A percentile compares a stretch with the other conserved stretches of the same genome.
Evolutionary conservation across 73 alveolate genomes (phyloP).

Genomic region (Tetrahymena elliotti): DNA sequence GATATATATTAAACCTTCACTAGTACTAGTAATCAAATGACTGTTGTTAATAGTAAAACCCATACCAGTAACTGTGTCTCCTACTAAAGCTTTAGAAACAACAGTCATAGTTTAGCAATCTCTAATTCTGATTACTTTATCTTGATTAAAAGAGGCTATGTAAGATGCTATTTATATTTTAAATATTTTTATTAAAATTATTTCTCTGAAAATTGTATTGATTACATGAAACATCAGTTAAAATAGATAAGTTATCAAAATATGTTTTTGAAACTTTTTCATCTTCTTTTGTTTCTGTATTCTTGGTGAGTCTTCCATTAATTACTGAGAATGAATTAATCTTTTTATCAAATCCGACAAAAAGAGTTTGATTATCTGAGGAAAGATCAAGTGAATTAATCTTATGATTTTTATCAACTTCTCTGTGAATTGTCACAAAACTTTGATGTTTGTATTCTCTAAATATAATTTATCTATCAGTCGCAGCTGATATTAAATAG

Average conservation of each 20-base stretch:
- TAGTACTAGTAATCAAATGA: constrained; percentile 49
- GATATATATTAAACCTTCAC: constrained; percentile 64
- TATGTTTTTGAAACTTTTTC: constrained; percentile 1
- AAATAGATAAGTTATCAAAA: constrained; percentile 3
- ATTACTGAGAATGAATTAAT: constrained; percentile 6
- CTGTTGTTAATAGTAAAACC: constrained; percentile 58
- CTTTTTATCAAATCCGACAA: constrained; percentile 39
- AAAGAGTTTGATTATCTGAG: constrained; percentile 1
- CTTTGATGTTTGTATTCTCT: constrained; percentile 45
- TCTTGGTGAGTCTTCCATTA: constrained; percentile 19
- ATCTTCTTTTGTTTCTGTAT: constrained; percentile 29
- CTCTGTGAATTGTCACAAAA: constrained; percentile 21
- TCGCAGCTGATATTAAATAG: constrained; percentile 52
- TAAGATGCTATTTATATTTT: constrained; percentile 4
- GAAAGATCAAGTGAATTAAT: constrained; percentile 34
- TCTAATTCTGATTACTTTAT: constrained; percentile 34
- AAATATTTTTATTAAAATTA: background rate
- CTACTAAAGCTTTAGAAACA: constrained; percentile 38
- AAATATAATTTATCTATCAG: constrained; percentile 58
- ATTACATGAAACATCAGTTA: constrained; percentile 19
- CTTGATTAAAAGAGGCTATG: constrained; percentile 11
- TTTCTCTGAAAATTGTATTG: background rate
- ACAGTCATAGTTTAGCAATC: constrained; percentile 45
- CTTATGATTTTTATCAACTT: constrained; percentile 6
- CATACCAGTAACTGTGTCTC: constrained; percentile 54